Conservation (phyloP, 306 rosid species). For the Gleditsia sinensis region DNA sequence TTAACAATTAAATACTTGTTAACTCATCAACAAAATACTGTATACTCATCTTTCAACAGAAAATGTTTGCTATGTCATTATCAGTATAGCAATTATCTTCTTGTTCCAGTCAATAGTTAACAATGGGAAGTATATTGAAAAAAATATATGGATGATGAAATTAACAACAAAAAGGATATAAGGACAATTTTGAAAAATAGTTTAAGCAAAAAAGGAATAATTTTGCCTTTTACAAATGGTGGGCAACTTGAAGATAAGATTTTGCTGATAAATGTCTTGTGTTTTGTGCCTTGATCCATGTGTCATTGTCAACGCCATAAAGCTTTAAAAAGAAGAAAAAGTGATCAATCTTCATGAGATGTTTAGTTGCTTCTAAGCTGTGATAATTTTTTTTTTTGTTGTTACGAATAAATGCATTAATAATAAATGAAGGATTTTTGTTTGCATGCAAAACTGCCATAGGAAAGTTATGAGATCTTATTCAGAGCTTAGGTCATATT, state of each 20-base stretch:
- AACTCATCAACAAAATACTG: neutral
- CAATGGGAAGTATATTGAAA: neutral
- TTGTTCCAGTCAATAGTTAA: neutral
- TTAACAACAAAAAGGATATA: neutral
- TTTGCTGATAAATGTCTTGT: neutral
- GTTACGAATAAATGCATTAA: neutral
- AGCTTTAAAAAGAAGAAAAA: neutral
- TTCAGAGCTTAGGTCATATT: slow-evolving; percentile 15
- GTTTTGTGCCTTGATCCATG: neutral
- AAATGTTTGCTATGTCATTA: neutral
- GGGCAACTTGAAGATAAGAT: too few relatives aligned
- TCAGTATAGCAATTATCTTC: neutral
- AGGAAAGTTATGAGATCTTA: neutral
- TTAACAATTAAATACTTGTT: neutral
- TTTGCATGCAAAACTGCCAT: neutral
- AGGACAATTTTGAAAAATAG: neutral
- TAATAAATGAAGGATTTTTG: slow-evolving; percentile 8
- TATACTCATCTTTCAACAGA: neutral
- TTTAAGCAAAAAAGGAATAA: neutral
- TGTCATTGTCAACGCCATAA: neutral
- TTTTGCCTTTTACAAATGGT: neutral
- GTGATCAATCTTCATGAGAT: neutral
- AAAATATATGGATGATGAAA: neutral
- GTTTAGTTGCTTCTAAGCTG: slow-evolving; percentile 15
- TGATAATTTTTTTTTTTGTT: neutral